Evolutionary conservation across 2,329 filamentous ascomycete genomes (phyloP).

Genomic region (Ascochyta viciae-villosae): DNA sequence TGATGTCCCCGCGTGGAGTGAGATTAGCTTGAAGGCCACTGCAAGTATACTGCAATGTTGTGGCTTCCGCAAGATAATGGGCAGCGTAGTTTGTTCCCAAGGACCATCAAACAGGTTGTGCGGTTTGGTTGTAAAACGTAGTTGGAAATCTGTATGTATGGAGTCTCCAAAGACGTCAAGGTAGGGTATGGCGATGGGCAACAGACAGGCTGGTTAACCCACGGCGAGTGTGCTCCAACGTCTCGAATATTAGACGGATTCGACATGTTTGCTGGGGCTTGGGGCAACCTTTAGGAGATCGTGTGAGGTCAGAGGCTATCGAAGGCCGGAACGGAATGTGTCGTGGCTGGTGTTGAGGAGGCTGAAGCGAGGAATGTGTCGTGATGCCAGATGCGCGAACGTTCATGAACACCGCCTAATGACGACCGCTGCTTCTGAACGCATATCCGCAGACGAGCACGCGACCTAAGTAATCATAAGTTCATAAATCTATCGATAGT

Average conservation of each 20-base stretch:
- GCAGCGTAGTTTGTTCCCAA: neutral
- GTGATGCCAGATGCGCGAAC: slow-evolving; percentile 19
- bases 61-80: neutral
- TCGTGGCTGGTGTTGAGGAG: slow-evolving; percentile 35
- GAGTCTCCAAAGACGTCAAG: neutral
- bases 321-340: slow-evolving; percentile 34
- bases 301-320: slow-evolving; percentile 10
- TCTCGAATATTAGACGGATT: neutral
- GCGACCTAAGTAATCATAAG: slow-evolving; percentile 6
- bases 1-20: neutral
- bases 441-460: slow-evolving; percentile 1
- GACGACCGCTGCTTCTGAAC: neutral
- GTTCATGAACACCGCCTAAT: slow-evolving; percentile 4
- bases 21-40: neutral
- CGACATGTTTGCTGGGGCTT: slow-evolving; percentile 1
- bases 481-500: slow-evolving; percentile 5
- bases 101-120: neutral
- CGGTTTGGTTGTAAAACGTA: neutral
- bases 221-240: neutral
- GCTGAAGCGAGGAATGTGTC: slow-evolving; percentile 32
- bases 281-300: neutral
- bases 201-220: too few species aligned
- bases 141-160: too few species aligned
- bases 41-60: neutral
- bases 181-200: neutral